phyloP scores from a whole-genome alignment of 169 alveolate species.

The Cryptosporidium parvum region DNA sequence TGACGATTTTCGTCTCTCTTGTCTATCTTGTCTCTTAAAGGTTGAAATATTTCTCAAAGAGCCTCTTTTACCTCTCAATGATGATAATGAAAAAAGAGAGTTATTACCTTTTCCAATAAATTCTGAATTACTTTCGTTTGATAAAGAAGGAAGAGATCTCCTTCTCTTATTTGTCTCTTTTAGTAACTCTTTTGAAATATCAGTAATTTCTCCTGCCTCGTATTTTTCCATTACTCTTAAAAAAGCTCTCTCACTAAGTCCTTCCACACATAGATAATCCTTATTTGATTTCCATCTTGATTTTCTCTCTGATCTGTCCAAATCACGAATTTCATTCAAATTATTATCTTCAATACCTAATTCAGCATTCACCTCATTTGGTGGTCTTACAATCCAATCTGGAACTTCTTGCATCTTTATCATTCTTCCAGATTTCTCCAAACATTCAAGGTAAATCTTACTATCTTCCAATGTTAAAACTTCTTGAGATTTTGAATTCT shows the following conservation, averaged over 20 bases:
- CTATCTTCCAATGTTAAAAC: slow-evolving; percentile 25
- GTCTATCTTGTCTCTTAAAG: slow-evolving; percentile 29
- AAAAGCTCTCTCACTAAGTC: slow-evolving; percentile 62
- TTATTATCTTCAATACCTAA: slow-evolving; percentile 33
- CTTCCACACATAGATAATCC: slow-evolving; percentile 59
- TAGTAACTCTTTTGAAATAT: slow-evolving; percentile 26
- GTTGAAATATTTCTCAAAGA: slow-evolving; percentile 4
- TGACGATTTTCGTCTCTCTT: slow-evolving; percentile 9
- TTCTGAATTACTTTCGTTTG: neutral
- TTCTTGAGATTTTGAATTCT: neutral
- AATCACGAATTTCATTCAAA: slow-evolving; percentile 7
- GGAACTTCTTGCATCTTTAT: slow-evolving; percentile 59
- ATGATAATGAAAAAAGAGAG: neutral
- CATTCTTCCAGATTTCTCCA: slow-evolving; percentile 65
- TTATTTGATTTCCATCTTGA: slow-evolving; percentile 69
- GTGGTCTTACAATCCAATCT: slow-evolving; percentile 68
- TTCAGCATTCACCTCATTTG: slow-evolving; percentile 70
- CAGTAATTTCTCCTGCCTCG: slow-evolving; percentile 50
- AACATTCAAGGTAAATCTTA: slow-evolving; percentile 12
- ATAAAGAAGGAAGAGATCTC: slow-evolving; percentile 8
- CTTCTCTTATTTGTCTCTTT: slow-evolving; percentile 46
- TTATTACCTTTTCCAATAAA: neutral
- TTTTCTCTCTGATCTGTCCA: slow-evolving; percentile 39
- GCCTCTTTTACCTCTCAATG: slow-evolving; percentile 6
- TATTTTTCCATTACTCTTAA: slow-evolving; percentile 51